Conservation (phyloP, 1,284 basidiomycete species). For the Ustilago esculenta region DNA sequence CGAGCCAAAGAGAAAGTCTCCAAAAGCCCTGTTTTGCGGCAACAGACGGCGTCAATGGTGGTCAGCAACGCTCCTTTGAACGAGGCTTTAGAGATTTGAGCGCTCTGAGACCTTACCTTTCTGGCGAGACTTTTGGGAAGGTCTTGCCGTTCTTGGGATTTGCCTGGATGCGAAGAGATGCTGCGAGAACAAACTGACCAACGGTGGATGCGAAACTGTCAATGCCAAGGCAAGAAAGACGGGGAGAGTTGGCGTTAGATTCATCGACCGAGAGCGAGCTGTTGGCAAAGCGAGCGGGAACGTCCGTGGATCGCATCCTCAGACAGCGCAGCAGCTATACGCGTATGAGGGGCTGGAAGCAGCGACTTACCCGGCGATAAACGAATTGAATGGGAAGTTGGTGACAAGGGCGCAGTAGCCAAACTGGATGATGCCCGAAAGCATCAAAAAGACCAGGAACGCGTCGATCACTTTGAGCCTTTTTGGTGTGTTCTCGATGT, state of each 20-base stretch:
- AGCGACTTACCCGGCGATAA: slow-evolving; percentile 91
- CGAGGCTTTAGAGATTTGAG: too few relatives aligned
- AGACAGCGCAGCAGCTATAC: too few relatives aligned
- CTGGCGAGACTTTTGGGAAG: slow-evolving; percentile 78
- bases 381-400: slow-evolving; percentile 96
- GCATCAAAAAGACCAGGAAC: slow-evolving; percentile 90
- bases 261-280: too few relatives aligned
- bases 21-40: slow-evolving; percentile 72
- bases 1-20: slow-evolving; percentile 92
- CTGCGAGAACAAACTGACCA: slow-evolving; percentile 95
- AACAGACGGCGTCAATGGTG: too few relatives aligned
- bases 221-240: neutral
- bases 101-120: slow-evolving; percentile 74
- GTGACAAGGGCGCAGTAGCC: slow-evolving; percentile 89
- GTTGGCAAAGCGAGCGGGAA: too few relatives aligned
- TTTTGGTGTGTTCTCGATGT: slow-evolving; percentile 79
- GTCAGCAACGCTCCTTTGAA: too few relatives aligned
- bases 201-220: slow-evolving; percentile 88
- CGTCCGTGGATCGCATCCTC: too few relatives aligned
- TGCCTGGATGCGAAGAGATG: slow-evolving; percentile 89
- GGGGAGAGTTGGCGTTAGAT: neutral
- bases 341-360: too few relatives aligned
- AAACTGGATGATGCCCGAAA: slow-evolving; percentile 90
- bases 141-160: slow-evolving; percentile 78
- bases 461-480: slow-evolving; percentile 92